Conservation (phyloP, 164 flowering plant species). For the Vitis labrusca region DNA sequence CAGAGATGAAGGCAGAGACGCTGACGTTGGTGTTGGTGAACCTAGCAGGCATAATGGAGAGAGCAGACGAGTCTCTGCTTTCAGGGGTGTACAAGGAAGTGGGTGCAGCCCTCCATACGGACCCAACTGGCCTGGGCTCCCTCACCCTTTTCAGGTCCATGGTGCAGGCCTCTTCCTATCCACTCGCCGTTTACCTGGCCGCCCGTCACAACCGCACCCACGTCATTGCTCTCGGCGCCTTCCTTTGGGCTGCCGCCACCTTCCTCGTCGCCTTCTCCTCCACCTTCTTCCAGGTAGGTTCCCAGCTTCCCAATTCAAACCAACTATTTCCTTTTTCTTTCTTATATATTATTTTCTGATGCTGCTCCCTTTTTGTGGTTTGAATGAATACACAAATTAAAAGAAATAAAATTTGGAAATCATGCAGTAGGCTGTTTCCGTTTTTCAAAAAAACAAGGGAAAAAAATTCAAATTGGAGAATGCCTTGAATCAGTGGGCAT, state of each 20-base stretch:
- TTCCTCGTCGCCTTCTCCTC: constrained; percentile 82
- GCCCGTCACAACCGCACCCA: constrained; percentile 70
- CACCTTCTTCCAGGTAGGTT: constrained; percentile 64
- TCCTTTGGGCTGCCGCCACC: constrained; percentile 91
- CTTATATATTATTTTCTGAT: not conserved
- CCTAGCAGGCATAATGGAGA: constrained; percentile 81
- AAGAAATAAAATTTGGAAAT: no score
- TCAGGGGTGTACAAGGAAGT: constrained; percentile 89
- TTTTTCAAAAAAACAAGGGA: no score
- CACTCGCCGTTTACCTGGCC: constrained; percentile 75
- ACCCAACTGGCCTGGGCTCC: constrained; percentile 73
- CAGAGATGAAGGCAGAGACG: constrained; percentile 52
- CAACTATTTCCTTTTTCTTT: not conserved
- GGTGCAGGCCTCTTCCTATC: constrained; percentile 78
- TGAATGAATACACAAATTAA: no score
- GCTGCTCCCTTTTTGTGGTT: not conserved
- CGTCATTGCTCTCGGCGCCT: constrained; percentile 80
- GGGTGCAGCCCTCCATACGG: constrained; percentile 74
- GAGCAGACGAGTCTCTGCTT: constrained; percentile 82
- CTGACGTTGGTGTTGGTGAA: constrained; percentile 70
- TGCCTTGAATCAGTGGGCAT: no score
- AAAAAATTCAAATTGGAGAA: no score
- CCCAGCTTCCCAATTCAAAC: not conserved
- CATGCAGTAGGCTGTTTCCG: no score
- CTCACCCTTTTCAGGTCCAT: constrained; percentile 77